phyloP scores from a whole-genome alignment of 2,329 filamentous ascomycete species.

The Fusarium tjaetaba region DNA sequence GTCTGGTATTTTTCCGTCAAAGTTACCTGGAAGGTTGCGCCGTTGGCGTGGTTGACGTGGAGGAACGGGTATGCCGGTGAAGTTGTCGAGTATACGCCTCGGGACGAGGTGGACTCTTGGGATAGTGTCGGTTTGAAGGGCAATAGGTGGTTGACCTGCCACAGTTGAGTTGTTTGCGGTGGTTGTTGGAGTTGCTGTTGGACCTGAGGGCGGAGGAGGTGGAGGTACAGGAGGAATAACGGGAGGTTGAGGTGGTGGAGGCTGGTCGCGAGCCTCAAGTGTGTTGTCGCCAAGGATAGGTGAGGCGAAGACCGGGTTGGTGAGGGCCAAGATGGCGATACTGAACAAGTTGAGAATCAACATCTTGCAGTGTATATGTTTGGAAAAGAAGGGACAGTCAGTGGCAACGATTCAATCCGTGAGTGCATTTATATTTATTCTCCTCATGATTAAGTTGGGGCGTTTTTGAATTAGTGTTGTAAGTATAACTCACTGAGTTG shows the following conservation, averaged over 20 bases:
- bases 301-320: background rate
- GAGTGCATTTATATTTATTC: background rate
- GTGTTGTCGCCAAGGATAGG: background rate
- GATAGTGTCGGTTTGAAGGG: background rate
- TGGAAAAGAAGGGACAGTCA: too few relatives aligned
- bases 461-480: background rate
- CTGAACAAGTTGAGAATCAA: background rate
- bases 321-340: background rate
- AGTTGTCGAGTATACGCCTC: background rate
- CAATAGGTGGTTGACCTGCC: too few relatives aligned
- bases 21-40: background rate
- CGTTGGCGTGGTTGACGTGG: background rate
- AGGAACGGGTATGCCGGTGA: background rate
- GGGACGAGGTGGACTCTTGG: background rate
- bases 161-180: background rate
- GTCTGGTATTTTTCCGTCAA: too few relatives aligned
- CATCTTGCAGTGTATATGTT: background rate
- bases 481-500: background rate
- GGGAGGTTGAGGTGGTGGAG: background rate
- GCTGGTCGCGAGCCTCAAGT: background rate
- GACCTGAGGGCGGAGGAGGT: background rate
- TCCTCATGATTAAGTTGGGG: fast-evolving
- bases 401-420: too few relatives aligned
- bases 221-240: background rate
- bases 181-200: background rate